Percentiles rank a stretch among this genome's conserved stretches.
Conservation (phyloP, 1,139 yeast species). For the Geotrichum phurueaensis region DNA sequence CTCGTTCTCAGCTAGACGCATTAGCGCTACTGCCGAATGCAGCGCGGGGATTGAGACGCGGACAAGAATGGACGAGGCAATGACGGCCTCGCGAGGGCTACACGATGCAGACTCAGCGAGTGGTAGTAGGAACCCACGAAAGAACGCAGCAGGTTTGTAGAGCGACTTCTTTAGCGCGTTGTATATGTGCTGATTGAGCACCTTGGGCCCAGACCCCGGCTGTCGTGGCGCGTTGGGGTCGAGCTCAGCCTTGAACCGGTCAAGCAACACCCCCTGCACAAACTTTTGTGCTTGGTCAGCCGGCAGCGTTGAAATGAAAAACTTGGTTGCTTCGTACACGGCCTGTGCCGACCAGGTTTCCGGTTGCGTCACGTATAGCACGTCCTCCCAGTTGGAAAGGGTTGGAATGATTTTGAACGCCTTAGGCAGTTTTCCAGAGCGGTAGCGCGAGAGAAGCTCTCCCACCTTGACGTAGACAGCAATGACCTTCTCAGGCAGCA, state of each 20-base stretch:
- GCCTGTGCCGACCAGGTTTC: conserved; percentile 96
- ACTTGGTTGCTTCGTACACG: conserved; percentile 86
- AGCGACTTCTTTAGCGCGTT: conserved; percentile 86
- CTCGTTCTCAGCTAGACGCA: conserved; percentile 76
- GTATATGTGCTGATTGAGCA: conserved; percentile 78
- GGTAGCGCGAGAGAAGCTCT: conserved; percentile 74
- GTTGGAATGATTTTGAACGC: conserved; percentile 92
- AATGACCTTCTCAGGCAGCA: conserved; percentile 90
- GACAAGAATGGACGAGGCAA: conserved; percentile 84
- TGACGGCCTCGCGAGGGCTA: conserved; percentile 86
- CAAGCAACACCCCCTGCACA: conserved; percentile 66
- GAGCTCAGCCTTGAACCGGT: conserved; percentile 76
- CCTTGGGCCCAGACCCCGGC: conserved; percentile 24
- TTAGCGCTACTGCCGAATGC: conserved; percentile 94
- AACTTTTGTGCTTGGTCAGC: conserved; percentile 87
- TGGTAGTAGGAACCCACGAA: conserved; percentile 92
- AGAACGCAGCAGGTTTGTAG: conserved; percentile 95
- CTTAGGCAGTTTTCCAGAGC: conserved; percentile 92
- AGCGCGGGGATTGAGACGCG: conserved; percentile 89
- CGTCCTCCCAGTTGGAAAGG: conserved; percentile 90
- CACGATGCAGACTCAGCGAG: conserved; percentile 59
- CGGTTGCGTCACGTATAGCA: conserved; percentile 86
- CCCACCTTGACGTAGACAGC: conserved; percentile 93
- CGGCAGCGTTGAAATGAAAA: conserved; percentile 83
- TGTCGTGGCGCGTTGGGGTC: conserved; percentile 46